These are phyloP conservation scores for Coemansia sp. DNA, from an alignment of 192 early-diverging fungal species.

Conservation along the genomic window DNA sequence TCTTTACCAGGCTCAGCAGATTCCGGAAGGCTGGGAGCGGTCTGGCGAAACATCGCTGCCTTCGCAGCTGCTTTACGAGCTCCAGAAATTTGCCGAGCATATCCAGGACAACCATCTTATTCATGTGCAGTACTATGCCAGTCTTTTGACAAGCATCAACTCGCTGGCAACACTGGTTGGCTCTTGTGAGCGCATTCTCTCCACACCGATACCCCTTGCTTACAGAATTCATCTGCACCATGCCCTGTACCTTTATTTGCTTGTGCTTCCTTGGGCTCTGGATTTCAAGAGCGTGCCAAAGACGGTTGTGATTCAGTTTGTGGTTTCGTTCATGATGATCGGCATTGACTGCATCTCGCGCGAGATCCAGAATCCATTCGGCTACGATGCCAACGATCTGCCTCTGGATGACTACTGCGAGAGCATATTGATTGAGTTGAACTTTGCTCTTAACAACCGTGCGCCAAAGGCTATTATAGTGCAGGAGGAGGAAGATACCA, in stretches of 20 bases:
- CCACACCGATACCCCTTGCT: slow-evolving; percentile 84
- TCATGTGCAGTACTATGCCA: slow-evolving; percentile 41
- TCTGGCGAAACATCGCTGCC: slow-evolving; percentile 45
- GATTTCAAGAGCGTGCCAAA: slow-evolving; percentile 55
- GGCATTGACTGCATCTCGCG: slow-evolving; percentile 84
- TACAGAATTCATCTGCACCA: slow-evolving; percentile 90
- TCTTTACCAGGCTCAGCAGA: slow-evolving; percentile 19
- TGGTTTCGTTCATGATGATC: slow-evolving; percentile 72
- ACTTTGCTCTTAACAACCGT: slow-evolving; percentile 27
- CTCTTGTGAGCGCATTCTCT: slow-evolving; percentile 79
- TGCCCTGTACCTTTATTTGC: slow-evolving; percentile 70
- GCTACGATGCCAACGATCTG: slow-evolving; percentile 75
- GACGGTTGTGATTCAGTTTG: slow-evolving; percentile 67
- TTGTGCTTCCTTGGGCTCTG: slow-evolving; percentile 81
- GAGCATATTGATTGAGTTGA: slow-evolving; percentile 41
- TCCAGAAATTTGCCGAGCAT: slow-evolving; percentile 58
- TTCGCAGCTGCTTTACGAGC: slow-evolving; percentile 61
- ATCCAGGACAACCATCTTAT: slow-evolving; percentile 53
- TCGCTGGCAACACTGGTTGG: slow-evolving; percentile 60
- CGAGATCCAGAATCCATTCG: slow-evolving; percentile 95
- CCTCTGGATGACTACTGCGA: slow-evolving; percentile 61
- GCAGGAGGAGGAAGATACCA: slow-evolving; percentile 26
- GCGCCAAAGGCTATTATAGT: slow-evolving; percentile 25
- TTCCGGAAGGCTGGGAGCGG: slow-evolving; percentile 44
- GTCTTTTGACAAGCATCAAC: slow-evolving; percentile 56